A percentile compares a stretch with the other conserved stretches of the same genome.
Evolutionary conservation across 1,139 yeast genomes (phyloP).

Genomic region (Sugiyamaella castrensis): DNA sequence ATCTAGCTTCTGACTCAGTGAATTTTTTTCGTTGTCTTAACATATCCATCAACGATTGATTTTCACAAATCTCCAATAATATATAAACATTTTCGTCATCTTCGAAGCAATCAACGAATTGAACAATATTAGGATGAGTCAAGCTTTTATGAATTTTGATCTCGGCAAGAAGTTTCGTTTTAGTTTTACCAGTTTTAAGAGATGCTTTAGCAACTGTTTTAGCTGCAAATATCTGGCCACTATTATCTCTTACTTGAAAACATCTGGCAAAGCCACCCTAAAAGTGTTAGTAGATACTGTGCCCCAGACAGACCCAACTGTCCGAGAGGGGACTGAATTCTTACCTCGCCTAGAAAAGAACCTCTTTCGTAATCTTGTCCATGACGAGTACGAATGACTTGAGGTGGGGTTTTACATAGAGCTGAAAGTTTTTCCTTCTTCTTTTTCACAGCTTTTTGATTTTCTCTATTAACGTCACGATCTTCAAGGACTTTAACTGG

Average conservation of each 20-base stretch:
- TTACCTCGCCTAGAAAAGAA: slow-evolving; percentile 74
- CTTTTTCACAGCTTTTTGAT: slow-evolving; percentile 44
- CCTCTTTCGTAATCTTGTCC: slow-evolving; percentile 94
- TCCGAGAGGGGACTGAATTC: slow-evolving; percentile 10
- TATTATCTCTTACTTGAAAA: slow-evolving; percentile 88
- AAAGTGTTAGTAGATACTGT: not conserved
- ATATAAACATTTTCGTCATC: slow-evolving; percentile 93
- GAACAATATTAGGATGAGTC: slow-evolving; percentile 85
- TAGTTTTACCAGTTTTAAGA: slow-evolving; percentile 84
- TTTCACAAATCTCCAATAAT: slow-evolving; percentile 84
- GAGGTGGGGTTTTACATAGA: slow-evolving; percentile 91
- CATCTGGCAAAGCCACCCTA: slow-evolving; percentile 97
- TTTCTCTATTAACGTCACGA: slow-evolving; percentile 19
- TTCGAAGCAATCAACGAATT: slow-evolving; percentile 91
- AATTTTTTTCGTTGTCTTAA: slow-evolving; percentile 77
- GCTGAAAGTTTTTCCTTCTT: slow-evolving; percentile 85
- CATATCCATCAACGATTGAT: slow-evolving; percentile 80
- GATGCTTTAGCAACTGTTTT: slow-evolving; percentile 97
- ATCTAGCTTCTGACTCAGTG: slow-evolving; percentile 89
- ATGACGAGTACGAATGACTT: slow-evolving; percentile 78
- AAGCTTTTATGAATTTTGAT: slow-evolving; percentile 92
- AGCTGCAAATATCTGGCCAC: slow-evolving; percentile 87
- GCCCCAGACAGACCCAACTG: no score
- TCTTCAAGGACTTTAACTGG: slow-evolving; percentile 20
- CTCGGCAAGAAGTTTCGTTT: slow-evolving; percentile 80